These are phyloP conservation scores for Auricularia sp. DNA, from an alignment of 768 basidiomycete species.

Conservation along the genomic window DNA sequence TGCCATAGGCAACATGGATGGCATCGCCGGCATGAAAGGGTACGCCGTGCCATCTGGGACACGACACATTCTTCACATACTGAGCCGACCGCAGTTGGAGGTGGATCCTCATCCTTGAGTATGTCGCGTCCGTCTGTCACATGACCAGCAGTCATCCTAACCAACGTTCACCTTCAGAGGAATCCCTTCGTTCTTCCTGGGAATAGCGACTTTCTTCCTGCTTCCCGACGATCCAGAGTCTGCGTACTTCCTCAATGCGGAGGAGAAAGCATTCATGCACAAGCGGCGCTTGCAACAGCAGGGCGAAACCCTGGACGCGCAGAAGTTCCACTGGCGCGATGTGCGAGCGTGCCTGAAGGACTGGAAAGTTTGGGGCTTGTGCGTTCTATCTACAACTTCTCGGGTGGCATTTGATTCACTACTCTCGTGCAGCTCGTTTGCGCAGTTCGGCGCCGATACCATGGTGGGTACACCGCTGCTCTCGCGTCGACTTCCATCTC, in stretches of 20 bases:
- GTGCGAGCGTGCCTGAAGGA: neutral
- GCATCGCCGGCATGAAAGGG: constrained; percentile 6
- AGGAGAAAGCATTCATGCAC: constrained; percentile 1
- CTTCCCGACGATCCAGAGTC: constrained; percentile 7
- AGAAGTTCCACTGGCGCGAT: constrained; percentile 9
- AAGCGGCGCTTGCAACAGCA: constrained; percentile 1
- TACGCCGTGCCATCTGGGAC: neutral
- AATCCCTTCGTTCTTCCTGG: constrained; percentile 3
- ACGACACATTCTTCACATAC: neutral
- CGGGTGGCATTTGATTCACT: neutral
- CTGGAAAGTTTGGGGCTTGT: constrained; percentile 5
- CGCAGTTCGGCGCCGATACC: constrained; percentile 8
- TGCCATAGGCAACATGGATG: constrained; percentile 7
- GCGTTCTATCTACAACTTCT: neutral
- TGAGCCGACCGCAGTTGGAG: constrained; percentile 3
- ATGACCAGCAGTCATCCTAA: neutral
- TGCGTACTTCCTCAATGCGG: constrained; percentile 3
- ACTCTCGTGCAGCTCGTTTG: neutral
- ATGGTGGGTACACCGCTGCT: neutral
- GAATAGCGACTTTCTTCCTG: constrained; percentile 5
- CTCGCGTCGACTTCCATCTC: neutral
- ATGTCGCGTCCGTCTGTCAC: neutral
- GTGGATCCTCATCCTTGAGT: constrained; percentile 9
- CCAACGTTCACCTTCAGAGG: neutral
- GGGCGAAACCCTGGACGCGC: constrained; percentile 6